Base-by-base conservation (phyloP, 169 alveolate species). In the Plasmodium gonderi region DNA sequence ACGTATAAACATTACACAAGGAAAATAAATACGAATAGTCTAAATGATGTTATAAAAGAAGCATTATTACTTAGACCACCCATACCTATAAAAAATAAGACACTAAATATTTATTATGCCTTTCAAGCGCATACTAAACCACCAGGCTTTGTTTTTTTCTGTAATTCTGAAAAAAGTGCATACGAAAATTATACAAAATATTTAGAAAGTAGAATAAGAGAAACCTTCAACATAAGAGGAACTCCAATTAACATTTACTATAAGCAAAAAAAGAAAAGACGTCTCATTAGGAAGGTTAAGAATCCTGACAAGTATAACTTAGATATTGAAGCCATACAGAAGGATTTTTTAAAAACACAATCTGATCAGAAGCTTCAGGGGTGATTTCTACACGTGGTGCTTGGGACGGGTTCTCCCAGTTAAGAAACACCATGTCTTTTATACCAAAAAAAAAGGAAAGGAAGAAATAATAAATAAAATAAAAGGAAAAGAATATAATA, bases 61-160 rank as follows among this genome's bases (percentile, higher is more conserved):
- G 97, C 97, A 23, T 79, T 85, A 17, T 93, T 95, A 8, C 91
- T 83, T 60, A 83, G 94, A 68, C 93, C 91, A 74, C 96, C 96
- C 2, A 91, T 94, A 1, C 95, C 93, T 33, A 91, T 94, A 14
- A 95, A 94, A 65, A 95, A 95, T 26, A 95, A 91, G 75, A 80
- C 96, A 1, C 77, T 95, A 51, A 95, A 94, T 79, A 95, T 95
- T 60, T 95, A 95, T 75, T 95, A 95, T 83, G 96, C 96, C 33
- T 80, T 92, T 54, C 97, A 95, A 91, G 82, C 92, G 0, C 96
- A 95, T 87, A 72, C 87, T 68, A 92, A 91, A 74, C 97, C 97
- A 44, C 97, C 97, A 0, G 96, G 97, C 3, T 81, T 95, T 75
- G 95, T 94, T 3, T 89, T 95, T 31, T 94, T 94, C 87, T 95